A percentile compares a stretch with the other conserved stretches of the same genome.
Conservation (phyloP, 192 early-diverging fungal species). For the Fimicolochytrium jonesii region DNA sequence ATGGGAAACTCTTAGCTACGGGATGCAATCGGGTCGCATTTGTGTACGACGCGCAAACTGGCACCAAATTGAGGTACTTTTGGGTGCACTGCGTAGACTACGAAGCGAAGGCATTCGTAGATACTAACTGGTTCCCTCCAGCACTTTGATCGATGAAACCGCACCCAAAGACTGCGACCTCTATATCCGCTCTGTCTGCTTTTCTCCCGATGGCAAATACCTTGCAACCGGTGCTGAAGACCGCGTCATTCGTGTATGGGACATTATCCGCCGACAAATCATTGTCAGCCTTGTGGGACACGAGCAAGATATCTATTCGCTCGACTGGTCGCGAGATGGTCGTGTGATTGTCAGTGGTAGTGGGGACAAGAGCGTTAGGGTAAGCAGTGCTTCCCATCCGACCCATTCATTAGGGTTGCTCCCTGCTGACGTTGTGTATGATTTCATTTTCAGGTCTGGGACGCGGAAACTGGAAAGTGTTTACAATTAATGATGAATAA, state of each 20-base stretch:
- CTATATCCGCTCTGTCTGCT: conserved; percentile 95
- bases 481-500: conserved; percentile 73
- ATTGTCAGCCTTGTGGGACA: conserved; percentile 71
- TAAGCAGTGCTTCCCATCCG: no score
- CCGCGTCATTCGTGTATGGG: conserved; percentile 81
- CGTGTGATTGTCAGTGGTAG: conserved; percentile 78
- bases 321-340: conserved; percentile 93
- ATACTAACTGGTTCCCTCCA: conserved; percentile 24
- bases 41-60: conserved; percentile 82
- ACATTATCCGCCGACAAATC: conserved; percentile 32
- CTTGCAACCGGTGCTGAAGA: conserved; percentile 97
- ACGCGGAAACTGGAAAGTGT: conserved; percentile 70
- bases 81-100: no score
- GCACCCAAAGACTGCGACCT: conserved; percentile 77
- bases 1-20: conserved; percentile 88
- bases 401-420: no score
- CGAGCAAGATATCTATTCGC: conserved; percentile 93
- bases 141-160: conserved; percentile 72
- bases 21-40: conserved; percentile 89
- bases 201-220: conserved; percentile 85
- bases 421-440: no score
- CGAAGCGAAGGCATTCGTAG: neutral
- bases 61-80: conserved; percentile 68
- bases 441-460: conserved; percentile 66
- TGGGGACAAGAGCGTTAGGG: conserved; percentile 46